These are phyloP conservation scores for Clonostachys byssicola DNA, from an alignment of 2,329 filamentous ascomycete species.

Conservation along the genomic window DNA sequence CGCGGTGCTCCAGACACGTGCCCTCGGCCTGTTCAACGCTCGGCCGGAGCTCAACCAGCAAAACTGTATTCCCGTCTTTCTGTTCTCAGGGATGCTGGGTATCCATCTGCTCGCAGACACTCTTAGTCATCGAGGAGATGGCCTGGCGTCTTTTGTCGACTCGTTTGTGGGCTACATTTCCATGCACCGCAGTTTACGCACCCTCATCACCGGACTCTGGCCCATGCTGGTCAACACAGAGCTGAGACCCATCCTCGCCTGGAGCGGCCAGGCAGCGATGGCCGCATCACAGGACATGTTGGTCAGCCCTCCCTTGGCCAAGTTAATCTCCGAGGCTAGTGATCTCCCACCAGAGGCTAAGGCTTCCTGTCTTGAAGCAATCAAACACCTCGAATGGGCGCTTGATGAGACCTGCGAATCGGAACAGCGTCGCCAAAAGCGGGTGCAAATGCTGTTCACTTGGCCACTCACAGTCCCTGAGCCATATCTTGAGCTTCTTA, in stretches of 20 bases:
- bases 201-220: constrained; percentile 11
- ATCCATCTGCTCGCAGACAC: constrained; percentile 30
- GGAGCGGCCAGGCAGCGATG: background rate
- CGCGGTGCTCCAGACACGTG: constrained; percentile 19
- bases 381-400: background rate
- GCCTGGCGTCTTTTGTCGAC: constrained; percentile 19
- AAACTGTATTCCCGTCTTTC: constrained; percentile 21
- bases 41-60: constrained; percentile 4
- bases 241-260: constrained; percentile 4
- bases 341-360: background rate
- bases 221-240: constrained; percentile 11
- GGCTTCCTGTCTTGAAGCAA: background rate
- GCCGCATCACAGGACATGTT: no score
- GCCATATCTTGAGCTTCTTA: constrained; percentile 27
- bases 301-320: no score
- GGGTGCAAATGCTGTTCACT: constrained; percentile 2
- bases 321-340: background rate
- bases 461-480: constrained; percentile 8
- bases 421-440: background rate
- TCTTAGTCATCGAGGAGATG: constrained; percentile 15
- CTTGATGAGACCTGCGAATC: no score
- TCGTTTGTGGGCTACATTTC: constrained; percentile 19
- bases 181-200: constrained; percentile 18
- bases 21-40: constrained; percentile 21
- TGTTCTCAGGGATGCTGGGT: constrained; percentile 21